Percentiles rank a stretch among this genome's conserved stretches.
phyloP scores from a whole-genome alignment of 1,284 basidiomycete genomes.

The Sanguinoderma infundibulare region DNA sequence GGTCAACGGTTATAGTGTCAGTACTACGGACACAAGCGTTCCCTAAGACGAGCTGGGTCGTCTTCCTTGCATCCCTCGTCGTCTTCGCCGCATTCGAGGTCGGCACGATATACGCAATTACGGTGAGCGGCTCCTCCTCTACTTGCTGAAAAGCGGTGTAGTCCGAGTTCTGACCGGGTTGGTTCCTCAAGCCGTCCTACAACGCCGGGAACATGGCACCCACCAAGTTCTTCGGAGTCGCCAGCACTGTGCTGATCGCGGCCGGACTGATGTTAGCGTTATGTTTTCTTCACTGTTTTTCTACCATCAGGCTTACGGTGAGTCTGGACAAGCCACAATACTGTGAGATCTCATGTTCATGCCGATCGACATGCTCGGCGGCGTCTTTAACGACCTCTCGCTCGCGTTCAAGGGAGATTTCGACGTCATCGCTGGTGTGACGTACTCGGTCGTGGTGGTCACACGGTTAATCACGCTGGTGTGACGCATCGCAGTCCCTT shows the following conservation, averaged over 20 bases:
- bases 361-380: slow-evolving; percentile 72
- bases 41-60: slow-evolving; percentile 35
- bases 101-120: slow-evolving; percentile 62
- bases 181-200: slow-evolving; percentile 40
- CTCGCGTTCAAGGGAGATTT: slow-evolving; percentile 71
- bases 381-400: slow-evolving; percentile 73
- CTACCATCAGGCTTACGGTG: not conserved
- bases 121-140: slow-evolving; percentile 37
- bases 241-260: slow-evolving; percentile 64
- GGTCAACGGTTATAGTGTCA: slow-evolving; percentile 51
- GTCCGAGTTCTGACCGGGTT: not conserved
- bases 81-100: slow-evolving; percentile 62
- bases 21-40: slow-evolving; percentile 56
- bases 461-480: no score
- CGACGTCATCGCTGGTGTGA: slow-evolving; percentile 67
- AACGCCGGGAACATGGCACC: slow-evolving; percentile 53
- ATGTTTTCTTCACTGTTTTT: not conserved
- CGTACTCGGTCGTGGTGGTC: slow-evolving; percentile 67
- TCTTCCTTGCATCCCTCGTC: slow-evolving; percentile 44
- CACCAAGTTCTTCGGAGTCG: slow-evolving; percentile 67
- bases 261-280: slow-evolving; percentile 57
- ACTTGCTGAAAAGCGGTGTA: not conserved
- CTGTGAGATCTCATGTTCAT: slow-evolving; percentile 78
- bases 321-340: slow-evolving; percentile 50
- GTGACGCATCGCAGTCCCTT: no score